These are phyloP conservation scores for Exophiala sp. DNA, from an alignment of 2,329 filamentous ascomycete genomes.

Conservation along the genomic window DNA sequence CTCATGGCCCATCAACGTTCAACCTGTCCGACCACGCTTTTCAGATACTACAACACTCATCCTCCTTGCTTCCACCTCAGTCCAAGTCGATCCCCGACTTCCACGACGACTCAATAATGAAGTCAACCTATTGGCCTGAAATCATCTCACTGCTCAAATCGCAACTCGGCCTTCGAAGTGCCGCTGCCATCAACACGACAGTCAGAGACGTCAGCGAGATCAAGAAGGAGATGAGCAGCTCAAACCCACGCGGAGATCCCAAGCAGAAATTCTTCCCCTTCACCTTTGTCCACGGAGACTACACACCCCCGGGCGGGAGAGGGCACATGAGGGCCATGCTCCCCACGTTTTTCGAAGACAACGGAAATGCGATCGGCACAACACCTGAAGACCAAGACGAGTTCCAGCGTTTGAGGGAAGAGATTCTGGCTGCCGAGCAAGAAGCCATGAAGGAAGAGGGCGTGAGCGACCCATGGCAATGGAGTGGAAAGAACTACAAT, in stretches of 20 bases:
- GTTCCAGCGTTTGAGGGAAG: constrained; percentile 5
- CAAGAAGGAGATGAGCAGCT: neutral
- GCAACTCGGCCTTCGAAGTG: constrained; percentile 2
- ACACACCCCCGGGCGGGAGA: constrained; percentile 6
- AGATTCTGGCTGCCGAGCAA: constrained; percentile 9
- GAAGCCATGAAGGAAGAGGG: constrained; percentile 9
- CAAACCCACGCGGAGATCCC: neutral
- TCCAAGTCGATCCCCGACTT: constrained; percentile 5
- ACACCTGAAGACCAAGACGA: constrained; percentile 1
- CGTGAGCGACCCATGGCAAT: constrained; percentile 5
- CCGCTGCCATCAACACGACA: constrained; percentile 5
- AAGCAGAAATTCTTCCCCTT: constrained; percentile 5
- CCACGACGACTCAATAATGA: constrained; percentile 4
- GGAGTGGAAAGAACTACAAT: constrained; percentile 13
- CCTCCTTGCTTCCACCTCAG: constrained; percentile 6
- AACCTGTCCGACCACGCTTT: constrained; percentile 4
- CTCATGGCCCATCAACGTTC: neutral
- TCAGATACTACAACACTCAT: constrained; percentile 7
- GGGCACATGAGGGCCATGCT: constrained; percentile 6
- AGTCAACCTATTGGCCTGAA: constrained; percentile 11
- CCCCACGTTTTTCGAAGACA: constrained; percentile 13
- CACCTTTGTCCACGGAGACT: constrained; percentile 15
- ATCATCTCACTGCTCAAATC: constrained; percentile 4
- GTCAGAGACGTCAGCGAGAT: constrained; percentile 4
- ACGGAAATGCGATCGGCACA: neutral